Evolutionary conservation across 2,329 filamentous ascomycete species (phyloP).

Genomic region (Botrytis aclada): DNA sequence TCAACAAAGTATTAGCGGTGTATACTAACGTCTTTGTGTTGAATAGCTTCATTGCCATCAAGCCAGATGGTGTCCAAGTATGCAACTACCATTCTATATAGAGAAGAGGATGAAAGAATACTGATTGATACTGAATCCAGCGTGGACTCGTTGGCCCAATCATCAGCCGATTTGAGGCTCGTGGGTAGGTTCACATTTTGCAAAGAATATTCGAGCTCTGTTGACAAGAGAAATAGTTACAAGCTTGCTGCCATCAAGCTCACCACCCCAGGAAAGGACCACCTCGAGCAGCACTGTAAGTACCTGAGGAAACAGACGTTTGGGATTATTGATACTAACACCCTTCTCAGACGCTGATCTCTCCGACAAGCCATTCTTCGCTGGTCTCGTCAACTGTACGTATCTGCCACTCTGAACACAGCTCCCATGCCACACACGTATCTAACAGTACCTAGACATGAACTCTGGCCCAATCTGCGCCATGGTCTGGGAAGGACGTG

Average conservation of each 20-base stretch:
- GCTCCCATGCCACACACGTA: slow-evolving; percentile 23
- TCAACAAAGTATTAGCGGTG: slow-evolving; percentile 27
- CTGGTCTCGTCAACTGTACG: slow-evolving; percentile 86
- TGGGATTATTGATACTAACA: neutral
- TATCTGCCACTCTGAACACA: slow-evolving; percentile 24
- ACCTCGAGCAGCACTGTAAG: slow-evolving; percentile 94
- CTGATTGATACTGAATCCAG: slow-evolving; percentile 46
- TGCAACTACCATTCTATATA: slow-evolving; percentile 30
- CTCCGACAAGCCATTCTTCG: slow-evolving; percentile 93
- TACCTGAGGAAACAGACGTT: slow-evolving; percentile 34
- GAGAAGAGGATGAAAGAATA: slow-evolving; percentile 4
- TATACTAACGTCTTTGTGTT: slow-evolving; percentile 31
- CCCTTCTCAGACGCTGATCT: slow-evolving; percentile 70
- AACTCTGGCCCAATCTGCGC: slow-evolving; percentile 92
- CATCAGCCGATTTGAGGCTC: slow-evolving; percentile 96
- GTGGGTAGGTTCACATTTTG: slow-evolving; percentile 61
- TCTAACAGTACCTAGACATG: slow-evolving; percentile 68
- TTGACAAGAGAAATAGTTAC: slow-evolving; percentile 62
- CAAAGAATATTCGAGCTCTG: neutral
- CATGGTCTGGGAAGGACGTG: slow-evolving; percentile 99
- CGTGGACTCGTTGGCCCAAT: slow-evolving; percentile 97
- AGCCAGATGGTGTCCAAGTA: slow-evolving; percentile 99
- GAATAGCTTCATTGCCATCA: slow-evolving; percentile 97
- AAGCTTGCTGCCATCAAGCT: slow-evolving; percentile 99
- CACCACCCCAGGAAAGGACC: slow-evolving; percentile 79